phyloP scores from a whole-genome alignment of 352 stramenopile species.

The Phytophthora parvispora region DNA sequence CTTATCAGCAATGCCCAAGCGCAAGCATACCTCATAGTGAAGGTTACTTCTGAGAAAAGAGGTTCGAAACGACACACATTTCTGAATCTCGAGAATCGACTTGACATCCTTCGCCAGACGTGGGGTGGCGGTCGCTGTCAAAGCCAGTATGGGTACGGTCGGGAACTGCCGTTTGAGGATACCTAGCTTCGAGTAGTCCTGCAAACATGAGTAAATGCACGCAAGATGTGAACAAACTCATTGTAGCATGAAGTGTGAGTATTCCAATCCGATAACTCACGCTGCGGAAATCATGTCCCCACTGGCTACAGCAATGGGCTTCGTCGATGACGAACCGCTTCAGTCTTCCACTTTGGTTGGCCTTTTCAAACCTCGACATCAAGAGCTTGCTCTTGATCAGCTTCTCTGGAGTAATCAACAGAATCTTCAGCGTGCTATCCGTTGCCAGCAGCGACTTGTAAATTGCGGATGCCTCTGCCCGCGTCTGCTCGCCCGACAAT shows the following conservation, averaged over 20 bases:
- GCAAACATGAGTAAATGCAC: not conserved
- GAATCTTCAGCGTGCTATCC: slow-evolving; percentile 70
- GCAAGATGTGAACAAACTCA: not conserved
- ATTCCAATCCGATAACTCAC: slow-evolving; percentile 35
- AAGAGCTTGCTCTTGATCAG: slow-evolving; percentile 91
- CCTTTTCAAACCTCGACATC: slow-evolving; percentile 93
- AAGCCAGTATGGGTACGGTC: slow-evolving; percentile 90
- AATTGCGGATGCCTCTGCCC: slow-evolving; percentile 62
- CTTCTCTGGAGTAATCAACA: slow-evolving; percentile 96
- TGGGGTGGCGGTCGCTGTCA: slow-evolving; percentile 91
- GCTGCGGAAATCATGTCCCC: slow-evolving; percentile 87
- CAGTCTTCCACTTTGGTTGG: slow-evolving; percentile 80
- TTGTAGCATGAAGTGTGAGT: not conserved
- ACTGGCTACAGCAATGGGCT: slow-evolving; percentile 87
- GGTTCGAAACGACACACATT: slow-evolving; percentile 89
- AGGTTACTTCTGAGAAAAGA: slow-evolving; percentile 94
- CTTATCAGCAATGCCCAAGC: no score
- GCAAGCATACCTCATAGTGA: slow-evolving; percentile 83
- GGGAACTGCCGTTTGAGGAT: slow-evolving; percentile 93
- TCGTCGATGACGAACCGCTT: slow-evolving; percentile 96
- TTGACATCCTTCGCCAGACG: slow-evolving; percentile 81
- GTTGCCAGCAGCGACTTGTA: slow-evolving; percentile 88
- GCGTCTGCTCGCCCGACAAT: slow-evolving; percentile 67
- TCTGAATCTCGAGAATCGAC: slow-evolving; percentile 76
- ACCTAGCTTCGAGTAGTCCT: slow-evolving; percentile 95